Evolutionary conservation across 2,329 filamentous ascomycete genomes (phyloP).

Genomic region (Colletotrichum lini): DNA sequence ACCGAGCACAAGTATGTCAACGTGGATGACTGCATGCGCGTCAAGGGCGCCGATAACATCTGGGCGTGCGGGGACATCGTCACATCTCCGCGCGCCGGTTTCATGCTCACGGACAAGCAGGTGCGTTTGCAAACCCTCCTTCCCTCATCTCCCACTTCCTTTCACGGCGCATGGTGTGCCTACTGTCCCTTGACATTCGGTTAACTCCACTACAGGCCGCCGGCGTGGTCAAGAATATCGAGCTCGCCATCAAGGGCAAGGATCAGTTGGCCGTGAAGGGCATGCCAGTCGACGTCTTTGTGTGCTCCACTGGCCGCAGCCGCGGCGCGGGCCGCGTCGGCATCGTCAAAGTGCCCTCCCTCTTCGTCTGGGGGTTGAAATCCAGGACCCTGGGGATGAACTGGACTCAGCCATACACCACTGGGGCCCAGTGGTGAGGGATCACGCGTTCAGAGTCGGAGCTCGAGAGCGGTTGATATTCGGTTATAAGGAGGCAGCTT

Average conservation of each 20-base stretch:
- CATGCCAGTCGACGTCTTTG: constrained; percentile 63
- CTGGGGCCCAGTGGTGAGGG: constrained; percentile 63
- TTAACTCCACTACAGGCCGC: constrained; percentile 54
- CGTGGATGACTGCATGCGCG: constrained; percentile 66
- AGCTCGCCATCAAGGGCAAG: constrained; percentile 62
- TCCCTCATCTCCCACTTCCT: neutral
- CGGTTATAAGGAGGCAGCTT: neutral
- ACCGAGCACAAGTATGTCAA: constrained; percentile 60
- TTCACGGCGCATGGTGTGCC: too few relatives aligned
- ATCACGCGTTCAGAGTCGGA: too few relatives aligned
- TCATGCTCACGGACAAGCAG: constrained; percentile 73
- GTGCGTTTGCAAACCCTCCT: constrained; percentile 47
- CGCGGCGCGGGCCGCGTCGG: constrained; percentile 66
- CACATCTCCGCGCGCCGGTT: constrained; percentile 67
- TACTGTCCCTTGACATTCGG: neutral
- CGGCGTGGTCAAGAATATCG: constrained; percentile 68
- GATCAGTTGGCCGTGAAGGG: constrained; percentile 60
- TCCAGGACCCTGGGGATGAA: constrained; percentile 64
- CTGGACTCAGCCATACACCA: constrained; percentile 60
- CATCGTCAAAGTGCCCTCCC: constrained; percentile 63
- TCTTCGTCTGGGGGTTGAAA: constrained; percentile 67
- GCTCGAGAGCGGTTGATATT: neutral
- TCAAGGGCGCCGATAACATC: constrained; percentile 59
- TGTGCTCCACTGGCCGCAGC: constrained; percentile 64
- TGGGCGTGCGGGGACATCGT: constrained; percentile 71